Percentiles rank a stretch among this genome's conserved stretches.
phyloP scores from a whole-genome alignment of 1,284 basidiomycete genomes.

The Schizopora paradoxa region DNA sequence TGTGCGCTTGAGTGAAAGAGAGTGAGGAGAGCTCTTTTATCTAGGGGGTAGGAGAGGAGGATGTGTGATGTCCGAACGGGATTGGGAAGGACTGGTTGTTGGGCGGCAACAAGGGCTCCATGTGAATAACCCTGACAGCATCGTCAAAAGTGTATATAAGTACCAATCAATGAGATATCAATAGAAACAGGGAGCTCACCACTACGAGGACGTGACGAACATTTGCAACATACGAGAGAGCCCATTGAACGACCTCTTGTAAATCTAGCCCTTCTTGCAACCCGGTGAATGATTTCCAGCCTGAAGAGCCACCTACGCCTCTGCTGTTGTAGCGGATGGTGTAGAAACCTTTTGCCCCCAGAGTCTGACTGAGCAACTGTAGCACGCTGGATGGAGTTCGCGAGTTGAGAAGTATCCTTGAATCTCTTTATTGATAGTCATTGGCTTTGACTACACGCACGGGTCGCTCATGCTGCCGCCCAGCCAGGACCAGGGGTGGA shows the following conservation, averaged over 20 bases:
- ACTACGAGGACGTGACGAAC: conserved; percentile 46
- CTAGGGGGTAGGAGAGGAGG: conserved; percentile 73
- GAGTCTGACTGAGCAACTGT: conserved; percentile 27
- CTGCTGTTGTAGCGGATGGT: conserved; percentile 71
- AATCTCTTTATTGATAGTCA: conserved; percentile 4
- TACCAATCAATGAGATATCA: conserved; percentile 7
- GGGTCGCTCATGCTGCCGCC: conserved; percentile 70
- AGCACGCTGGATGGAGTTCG: conserved; percentile 34
- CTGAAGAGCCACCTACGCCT: conserved; percentile 66
- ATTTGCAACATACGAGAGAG: conserved; percentile 38
- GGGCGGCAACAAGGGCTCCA: conserved; percentile 66
- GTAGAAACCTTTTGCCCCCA: conserved; percentile 45
- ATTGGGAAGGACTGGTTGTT: conserved; percentile 45
- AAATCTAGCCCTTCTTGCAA: conserved; percentile 63
- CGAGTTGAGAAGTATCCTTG: not conserved
- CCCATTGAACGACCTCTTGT: conserved; percentile 53
- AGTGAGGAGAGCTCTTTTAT: conserved; percentile 62
- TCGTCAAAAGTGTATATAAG: conserved; percentile 1
- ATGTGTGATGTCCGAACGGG: conserved; percentile 56
- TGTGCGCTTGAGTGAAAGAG: conserved; percentile 57
- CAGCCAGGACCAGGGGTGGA: conserved; percentile 78
- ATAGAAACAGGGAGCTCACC: conserved; percentile 33
- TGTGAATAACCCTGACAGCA: conserved; percentile 68
- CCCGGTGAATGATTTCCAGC: conserved; percentile 67
- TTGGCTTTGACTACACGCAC: conserved; percentile 40